A percentile compares a stretch with the other conserved stretches of the same genome.
Conservation (phyloP, 345 rosid species). For the Jatropha curcas region DNA sequence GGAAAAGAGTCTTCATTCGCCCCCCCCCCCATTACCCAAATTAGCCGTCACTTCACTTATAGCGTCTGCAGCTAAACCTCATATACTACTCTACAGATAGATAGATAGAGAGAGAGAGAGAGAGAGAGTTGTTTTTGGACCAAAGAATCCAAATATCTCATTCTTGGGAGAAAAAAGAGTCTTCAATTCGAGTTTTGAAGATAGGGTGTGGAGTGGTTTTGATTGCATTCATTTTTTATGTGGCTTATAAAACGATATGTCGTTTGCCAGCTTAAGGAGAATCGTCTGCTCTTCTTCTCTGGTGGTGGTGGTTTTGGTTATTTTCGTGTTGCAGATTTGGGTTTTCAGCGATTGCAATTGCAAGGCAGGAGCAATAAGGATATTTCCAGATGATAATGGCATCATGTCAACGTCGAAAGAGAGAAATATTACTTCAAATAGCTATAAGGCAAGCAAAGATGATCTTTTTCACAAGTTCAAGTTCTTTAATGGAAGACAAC, state of each 20-base stretch:
- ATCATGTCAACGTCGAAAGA: not conserved
- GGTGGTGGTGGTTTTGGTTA: slow-evolving; percentile 22
- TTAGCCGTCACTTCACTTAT: slow-evolving; percentile 16
- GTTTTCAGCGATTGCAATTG: slow-evolving; percentile 36
- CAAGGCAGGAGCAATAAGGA: slow-evolving; percentile 52
- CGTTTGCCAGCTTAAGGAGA: slow-evolving; percentile 27
- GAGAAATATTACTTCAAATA: not conserved
- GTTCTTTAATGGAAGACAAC: slow-evolving; percentile 36
- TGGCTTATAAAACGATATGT: slow-evolving; percentile 27
- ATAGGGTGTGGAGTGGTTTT: not conserved
- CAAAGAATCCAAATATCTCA: too few relatives aligned
- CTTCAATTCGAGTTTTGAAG: not conserved
- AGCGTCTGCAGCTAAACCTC: not conserved
- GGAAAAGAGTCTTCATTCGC: too few relatives aligned
- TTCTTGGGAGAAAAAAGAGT: not conserved
- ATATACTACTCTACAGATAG: not conserved
- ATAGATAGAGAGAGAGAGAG: not conserved
- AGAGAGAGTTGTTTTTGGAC: too few relatives aligned
- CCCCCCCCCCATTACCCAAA: slow-evolving; percentile 17
- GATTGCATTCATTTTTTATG: slow-evolving; percentile 28
- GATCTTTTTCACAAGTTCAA: slow-evolving; percentile 39
- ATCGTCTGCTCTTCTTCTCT: slow-evolving; percentile 23
- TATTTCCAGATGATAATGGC: slow-evolving; percentile 35
- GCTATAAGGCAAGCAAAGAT: slow-evolving; percentile 13
- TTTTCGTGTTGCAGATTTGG: slow-evolving; percentile 45